Conservation (phyloP, 805 yeast genomes). For the Citeromyces matritensis region DNA sequence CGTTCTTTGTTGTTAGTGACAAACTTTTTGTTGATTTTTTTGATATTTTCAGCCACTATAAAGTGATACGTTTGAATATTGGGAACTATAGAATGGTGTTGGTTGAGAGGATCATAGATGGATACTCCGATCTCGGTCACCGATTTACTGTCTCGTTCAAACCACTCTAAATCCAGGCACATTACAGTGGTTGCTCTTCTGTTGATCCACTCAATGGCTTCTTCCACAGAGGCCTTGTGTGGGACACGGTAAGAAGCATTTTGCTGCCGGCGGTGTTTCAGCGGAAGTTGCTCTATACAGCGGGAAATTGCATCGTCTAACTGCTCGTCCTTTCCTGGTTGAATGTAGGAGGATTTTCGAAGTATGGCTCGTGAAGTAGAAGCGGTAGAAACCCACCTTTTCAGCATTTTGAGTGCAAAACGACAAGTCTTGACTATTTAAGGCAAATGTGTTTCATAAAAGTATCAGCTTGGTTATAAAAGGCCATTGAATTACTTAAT, state of each 20-base stretch:
- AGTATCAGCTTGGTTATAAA: no score
- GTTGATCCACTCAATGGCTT: conserved; percentile 10
- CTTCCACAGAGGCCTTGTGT: conserved; percentile 4
- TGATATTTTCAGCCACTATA: conserved; percentile 9
- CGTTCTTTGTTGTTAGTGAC: conserved; percentile 13
- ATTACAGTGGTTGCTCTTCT: conserved; percentile 8
- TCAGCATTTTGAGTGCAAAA: neutral
- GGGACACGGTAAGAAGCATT: no score
- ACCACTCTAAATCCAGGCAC: conserved; percentile 13
- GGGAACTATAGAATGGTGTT: conserved; percentile 12
- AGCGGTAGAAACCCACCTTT: neutral
- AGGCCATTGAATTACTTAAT: no score
- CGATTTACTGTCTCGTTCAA: conserved; percentile 5
- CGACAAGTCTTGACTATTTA: neutral
- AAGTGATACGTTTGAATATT: conserved; percentile 13
- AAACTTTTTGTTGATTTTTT: conserved; percentile 8
- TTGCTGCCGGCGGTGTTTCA: no score
- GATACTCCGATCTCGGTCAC: conserved; percentile 15
- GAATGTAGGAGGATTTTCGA: conserved; percentile 4
- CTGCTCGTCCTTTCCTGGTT: no score
- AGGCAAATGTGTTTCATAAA: no score
- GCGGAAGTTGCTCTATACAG: no score
- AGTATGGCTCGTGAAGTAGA: neutral
- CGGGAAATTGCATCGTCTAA: no score
- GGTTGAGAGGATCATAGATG: conserved; percentile 14